Conservation (phyloP, 176 grass and related monocot species). For the Avena atlantica region DNA sequence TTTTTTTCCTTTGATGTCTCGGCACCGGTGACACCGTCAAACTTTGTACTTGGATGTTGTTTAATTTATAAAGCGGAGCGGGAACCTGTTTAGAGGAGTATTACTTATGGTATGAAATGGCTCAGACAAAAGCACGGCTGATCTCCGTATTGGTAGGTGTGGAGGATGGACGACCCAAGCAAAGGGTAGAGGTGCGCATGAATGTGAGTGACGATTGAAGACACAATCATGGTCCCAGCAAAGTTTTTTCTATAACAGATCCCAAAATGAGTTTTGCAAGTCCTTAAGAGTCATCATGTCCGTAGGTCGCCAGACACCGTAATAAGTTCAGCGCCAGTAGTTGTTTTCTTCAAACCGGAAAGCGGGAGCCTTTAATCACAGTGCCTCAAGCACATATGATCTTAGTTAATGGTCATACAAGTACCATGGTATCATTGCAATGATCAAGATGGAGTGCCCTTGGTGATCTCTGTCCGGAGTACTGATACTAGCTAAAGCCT, state of each 20-base stretch:
- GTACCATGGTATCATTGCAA: not conserved
- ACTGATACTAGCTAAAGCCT: not conserved
- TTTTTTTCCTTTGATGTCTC: no score
- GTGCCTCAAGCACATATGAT: not conserved
- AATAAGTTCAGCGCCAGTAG: not conserved
- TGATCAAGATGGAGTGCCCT: not conserved
- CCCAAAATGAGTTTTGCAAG: not conserved
- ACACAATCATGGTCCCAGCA: constrained; percentile 21
- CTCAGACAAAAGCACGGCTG: not conserved
- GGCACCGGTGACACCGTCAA: no score
- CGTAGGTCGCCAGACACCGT: not conserved
- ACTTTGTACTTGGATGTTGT: no score
- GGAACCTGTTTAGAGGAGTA: no score
- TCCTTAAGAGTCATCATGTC: not conserved
- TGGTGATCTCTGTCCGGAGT: not conserved
- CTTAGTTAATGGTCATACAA: not conserved
- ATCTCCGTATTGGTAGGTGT: not conserved
- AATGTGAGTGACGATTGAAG: not conserved
- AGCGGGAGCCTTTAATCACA: not conserved
- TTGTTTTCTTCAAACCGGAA: not conserved
- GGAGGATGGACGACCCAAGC: not conserved
- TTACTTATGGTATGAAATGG: not conserved
- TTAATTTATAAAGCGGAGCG: no score
- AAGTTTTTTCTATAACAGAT: not conserved
- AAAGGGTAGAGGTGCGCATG: not conserved